phyloP scores from a whole-genome alignment of 1,284 basidiomycete genomes.

The Vanrija sp. region DNA sequence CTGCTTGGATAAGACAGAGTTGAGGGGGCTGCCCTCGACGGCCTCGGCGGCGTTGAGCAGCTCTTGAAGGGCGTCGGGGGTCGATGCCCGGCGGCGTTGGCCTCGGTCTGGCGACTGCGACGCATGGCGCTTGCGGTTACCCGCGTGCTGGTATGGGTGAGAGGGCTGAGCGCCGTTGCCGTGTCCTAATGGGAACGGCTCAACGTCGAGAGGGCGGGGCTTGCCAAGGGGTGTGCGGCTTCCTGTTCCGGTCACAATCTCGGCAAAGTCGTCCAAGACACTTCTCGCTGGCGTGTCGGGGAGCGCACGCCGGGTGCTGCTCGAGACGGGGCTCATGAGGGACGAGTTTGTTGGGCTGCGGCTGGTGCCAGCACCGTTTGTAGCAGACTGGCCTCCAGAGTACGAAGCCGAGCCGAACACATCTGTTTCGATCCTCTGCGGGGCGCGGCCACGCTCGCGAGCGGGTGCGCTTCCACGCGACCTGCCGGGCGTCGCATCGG shows the following conservation, averaged over 20 bases:
- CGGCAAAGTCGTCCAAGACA: slow-evolving; percentile 44
- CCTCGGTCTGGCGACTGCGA: slow-evolving; percentile 21
- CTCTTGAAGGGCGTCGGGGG: slow-evolving; percentile 39
- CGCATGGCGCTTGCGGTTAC: slow-evolving; percentile 27
- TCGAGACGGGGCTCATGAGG: slow-evolving; percentile 38
- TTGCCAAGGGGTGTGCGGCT: slow-evolving; percentile 34
- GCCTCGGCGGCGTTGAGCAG: slow-evolving; percentile 42
- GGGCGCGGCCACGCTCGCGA: not conserved
- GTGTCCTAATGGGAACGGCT: not conserved
- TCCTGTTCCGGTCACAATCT: slow-evolving; percentile 44
- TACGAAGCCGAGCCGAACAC: too few species aligned
- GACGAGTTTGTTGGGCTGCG: slow-evolving; percentile 36
- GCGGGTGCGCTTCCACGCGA: not conserved
- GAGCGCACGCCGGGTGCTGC: slow-evolving; percentile 24
- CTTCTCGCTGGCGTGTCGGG: slow-evolving; percentile 42
- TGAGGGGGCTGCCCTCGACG: slow-evolving; percentile 40
- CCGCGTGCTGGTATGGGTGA: not conserved
- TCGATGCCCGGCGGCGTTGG: slow-evolving; percentile 19
- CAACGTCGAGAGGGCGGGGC: slow-evolving; percentile 8
- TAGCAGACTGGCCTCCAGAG: not conserved
- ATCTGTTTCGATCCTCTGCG: not conserved
- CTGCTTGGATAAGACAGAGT: slow-evolving; percentile 23
- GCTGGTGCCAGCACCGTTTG: slow-evolving; percentile 7
- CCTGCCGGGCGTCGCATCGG: slow-evolving; percentile 13
- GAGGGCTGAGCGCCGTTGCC: too few species aligned